phyloP scores from a whole-genome alignment of 257 asterid genomes.

The Phtheirospermum japonicum region DNA sequence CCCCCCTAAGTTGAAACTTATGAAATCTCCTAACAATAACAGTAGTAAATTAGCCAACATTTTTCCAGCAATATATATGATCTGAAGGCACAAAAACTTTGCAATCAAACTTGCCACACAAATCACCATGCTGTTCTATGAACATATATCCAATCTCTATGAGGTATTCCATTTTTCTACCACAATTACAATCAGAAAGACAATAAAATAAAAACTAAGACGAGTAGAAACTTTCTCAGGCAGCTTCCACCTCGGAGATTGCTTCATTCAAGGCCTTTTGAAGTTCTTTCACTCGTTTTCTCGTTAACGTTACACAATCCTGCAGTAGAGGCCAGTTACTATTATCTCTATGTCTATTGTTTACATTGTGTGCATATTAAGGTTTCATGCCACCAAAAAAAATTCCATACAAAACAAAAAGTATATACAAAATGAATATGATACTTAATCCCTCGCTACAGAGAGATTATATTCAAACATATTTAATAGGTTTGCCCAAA shows the following conservation, averaged over 20 bases:
- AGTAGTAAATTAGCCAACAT: not conserved
- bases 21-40: not conserved
- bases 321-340: conserved; percentile 33
- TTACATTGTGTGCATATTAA: too few relatives aligned
- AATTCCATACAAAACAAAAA: too few relatives aligned
- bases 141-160: conserved; percentile 18
- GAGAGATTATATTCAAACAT: too few relatives aligned
- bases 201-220: not conserved
- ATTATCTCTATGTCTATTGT: not conserved
- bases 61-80: not conserved
- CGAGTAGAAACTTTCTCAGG: conserved; percentile 31
- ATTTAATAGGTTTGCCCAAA: too few relatives aligned
- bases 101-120: conserved; percentile 21
- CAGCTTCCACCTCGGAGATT: conserved; percentile 69
- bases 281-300: conserved; percentile 65
- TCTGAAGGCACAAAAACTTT: conserved; percentile 8
- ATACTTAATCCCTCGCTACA: too few relatives aligned
- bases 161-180: conserved; percentile 14
- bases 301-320: conserved; percentile 64
- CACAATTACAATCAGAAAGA: conserved; percentile 7
- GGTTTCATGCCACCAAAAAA: too few relatives aligned
- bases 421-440: too few relatives aligned
- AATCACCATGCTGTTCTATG: conserved; percentile 4
- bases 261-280: conserved; percentile 61
- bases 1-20: too few relatives aligned